Conservation (phyloP, 2,329 filamentous ascomycete species). For the Aspergillus chevalieri region DNA sequence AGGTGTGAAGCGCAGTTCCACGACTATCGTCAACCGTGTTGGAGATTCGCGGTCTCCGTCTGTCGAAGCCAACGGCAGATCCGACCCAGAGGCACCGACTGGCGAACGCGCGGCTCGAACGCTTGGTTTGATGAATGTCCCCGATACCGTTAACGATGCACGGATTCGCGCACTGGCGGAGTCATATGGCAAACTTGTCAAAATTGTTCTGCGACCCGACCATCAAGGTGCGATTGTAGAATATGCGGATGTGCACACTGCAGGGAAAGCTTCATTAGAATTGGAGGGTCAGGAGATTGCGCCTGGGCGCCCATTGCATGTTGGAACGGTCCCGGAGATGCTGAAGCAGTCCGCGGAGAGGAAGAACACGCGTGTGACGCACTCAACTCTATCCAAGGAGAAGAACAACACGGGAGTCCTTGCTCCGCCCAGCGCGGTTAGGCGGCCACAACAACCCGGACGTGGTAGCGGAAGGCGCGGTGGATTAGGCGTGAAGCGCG, state of each 20-base stretch:
- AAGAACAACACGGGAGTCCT: conserved; percentile 24
- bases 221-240: conserved; percentile 84
- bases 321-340: conserved; percentile 50
- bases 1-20: conserved; percentile 38
- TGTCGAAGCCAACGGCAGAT: conserved; percentile 27
- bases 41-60: conserved; percentile 30
- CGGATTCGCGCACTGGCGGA: conserved; percentile 70
- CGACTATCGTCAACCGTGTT: conserved; percentile 40
- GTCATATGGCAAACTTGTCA: conserved; percentile 63
- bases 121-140: conserved; percentile 74
- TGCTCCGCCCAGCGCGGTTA: conserved; percentile 32
- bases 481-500: conserved; percentile 46
- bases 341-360: conserved; percentile 36
- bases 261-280: conserved; percentile 54
- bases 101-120: conserved; percentile 57
- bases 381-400: conserved; percentile 33
- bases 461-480: conserved; percentile 40
- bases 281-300: conserved; percentile 43
- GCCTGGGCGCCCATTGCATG: conserved; percentile 36
- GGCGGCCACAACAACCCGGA: conserved; percentile 42
- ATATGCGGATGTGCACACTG: conserved; percentile 62
- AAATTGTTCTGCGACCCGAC: conserved; percentile 71
- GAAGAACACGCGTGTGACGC: conserved; percentile 34
- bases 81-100: conserved; percentile 37
- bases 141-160: conserved; percentile 86